Base-by-base conservation (phyloP, 164 flowering plant genomes). In the Vitis amurensis region DNA sequence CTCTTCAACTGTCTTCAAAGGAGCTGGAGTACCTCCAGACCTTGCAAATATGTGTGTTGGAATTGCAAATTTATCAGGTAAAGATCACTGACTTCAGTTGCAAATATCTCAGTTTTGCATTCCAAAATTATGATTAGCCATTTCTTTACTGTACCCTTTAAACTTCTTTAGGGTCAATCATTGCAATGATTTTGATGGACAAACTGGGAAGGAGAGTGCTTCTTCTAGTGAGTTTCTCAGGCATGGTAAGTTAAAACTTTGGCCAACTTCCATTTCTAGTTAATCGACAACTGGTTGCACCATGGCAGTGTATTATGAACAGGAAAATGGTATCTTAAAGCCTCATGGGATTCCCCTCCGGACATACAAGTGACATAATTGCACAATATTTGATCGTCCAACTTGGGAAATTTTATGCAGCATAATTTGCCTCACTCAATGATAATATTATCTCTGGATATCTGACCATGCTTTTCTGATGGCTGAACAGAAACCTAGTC, bases 1-100 rank as follows among this genome's bases (percentile, higher is more conserved):
- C 79, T 91, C 96, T 52, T 85, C 96, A 3, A 68, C 86, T 55
- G 93, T 91, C 67, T 91, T 91, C 68, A 86, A 74, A 69, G 82
- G 78, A 55, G 88, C 85, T 14, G 91, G 91, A 51, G 86, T 91
- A 23, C 89, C 93, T 48, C 78, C 96, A 56, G 79, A 82, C 63
- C 47, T 76, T 63, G 96, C 90, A 65, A 91, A 84, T 70, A 81
- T 72, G 23, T 81, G 84, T 68, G 76, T 89, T 4, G 93, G 91
- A 66, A 29, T 87, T 60, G 76, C 84, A 31, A 90, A 90, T 78
- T 74, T 90, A 48, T 77, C 75, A 16, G 96, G 96, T 88, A 77
- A 8, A 2, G 12, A 15, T 37, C 7, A 37, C 0, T 66, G 48
- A 29, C 55, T 73, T 55, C 11, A 23, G 61, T 61, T 10, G 11